Evolutionary conservation across 2,329 filamentous ascomycete species (phyloP), one percentile per base, ranked within the genome.

Genomic region (Malbranchea cinnamomea): DNA sequence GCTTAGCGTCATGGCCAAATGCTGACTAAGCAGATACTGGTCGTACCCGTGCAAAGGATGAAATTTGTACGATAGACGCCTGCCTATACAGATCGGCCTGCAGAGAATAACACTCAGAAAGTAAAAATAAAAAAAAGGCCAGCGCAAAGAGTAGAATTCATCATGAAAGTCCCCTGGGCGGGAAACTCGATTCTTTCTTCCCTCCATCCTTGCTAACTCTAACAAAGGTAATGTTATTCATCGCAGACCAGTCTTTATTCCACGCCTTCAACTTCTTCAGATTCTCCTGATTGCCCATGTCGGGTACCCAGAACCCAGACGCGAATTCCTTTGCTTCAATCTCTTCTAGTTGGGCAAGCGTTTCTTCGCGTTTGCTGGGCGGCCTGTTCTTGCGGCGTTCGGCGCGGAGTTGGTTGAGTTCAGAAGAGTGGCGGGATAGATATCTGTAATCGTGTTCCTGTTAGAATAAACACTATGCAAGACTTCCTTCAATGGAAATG

Each of bases 171-270:
- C 66, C 67, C 43, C 68, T 74, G 3, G 83, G 83, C 12, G 85
- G 87, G 47, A 93, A 93, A 37, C 65, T 77, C 14, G 79, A 78
- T n/a, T 72, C 59, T 44, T 73, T 68, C 38, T 74, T 65, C 8
- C 53, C 59, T 3, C 82, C 82, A 17, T 68, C 63, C 33, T 66
- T 71, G 4, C 68, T 68, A 33, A 94, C 62, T 37, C 82, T 74
- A 37, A 83, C 65, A 66, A 85, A 95, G 36, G 74, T 71, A 41
- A 94, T 52, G 6, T 68, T 76, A 19, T 74, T 71, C 38, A 94
- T 65, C 44, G 78, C 77, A 6, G 79, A 67, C 87, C 87, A 95
- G 15, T 79, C 70, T 3, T 80, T 79, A 40, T 83, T 78, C 82
- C 84, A 95, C 13, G 65, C 63, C 38, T 71, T 67, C 23, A 95